phyloP scores from a whole-genome alignment of 2,329 filamentous ascomycete species.

The Balansia obtecta region DNA sequence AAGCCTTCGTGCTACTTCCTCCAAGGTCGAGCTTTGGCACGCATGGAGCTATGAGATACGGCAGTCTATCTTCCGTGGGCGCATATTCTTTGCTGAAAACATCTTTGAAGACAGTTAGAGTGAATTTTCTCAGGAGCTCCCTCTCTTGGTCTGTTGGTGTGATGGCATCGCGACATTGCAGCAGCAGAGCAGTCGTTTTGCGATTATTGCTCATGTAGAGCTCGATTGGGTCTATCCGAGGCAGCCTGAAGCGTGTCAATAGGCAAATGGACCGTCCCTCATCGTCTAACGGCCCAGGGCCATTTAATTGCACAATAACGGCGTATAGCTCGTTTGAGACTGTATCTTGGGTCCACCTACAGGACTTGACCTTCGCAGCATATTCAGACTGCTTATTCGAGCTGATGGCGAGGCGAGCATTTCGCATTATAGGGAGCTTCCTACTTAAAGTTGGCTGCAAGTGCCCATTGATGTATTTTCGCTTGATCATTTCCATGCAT shows the following conservation, averaged over 20 bases:
- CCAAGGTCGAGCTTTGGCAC: not conserved
- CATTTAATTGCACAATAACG: slow-evolving; percentile 46
- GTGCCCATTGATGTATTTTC: slow-evolving; percentile 57
- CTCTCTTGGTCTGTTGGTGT: slow-evolving; percentile 30
- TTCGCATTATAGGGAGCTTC: slow-evolving; percentile 68
- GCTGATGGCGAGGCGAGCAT: slow-evolving; percentile 71
- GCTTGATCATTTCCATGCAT: slow-evolving; percentile 56
- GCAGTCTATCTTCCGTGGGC: slow-evolving; percentile 47
- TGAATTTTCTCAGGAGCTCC: slow-evolving; percentile 55
- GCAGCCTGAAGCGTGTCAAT: slow-evolving; percentile 54
- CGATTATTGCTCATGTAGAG: slow-evolving; percentile 58
- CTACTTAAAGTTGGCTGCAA: slow-evolving; percentile 64
- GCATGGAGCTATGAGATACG: slow-evolving; percentile 70
- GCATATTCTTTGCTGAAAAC: slow-evolving; percentile 84
- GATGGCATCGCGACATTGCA: slow-evolving; percentile 31
- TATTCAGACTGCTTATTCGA: slow-evolving; percentile 66
- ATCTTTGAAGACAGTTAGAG: slow-evolving; percentile 64
- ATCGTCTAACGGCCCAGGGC: slow-evolving; percentile 42
- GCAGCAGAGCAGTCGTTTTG: slow-evolving; percentile 43
- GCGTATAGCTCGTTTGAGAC: slow-evolving; percentile 44
- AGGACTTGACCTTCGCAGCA: slow-evolving; percentile 66
- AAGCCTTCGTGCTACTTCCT: not conserved
- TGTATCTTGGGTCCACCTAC: slow-evolving; percentile 47
- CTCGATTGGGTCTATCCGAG: slow-evolving; percentile 52
- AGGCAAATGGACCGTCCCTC: slow-evolving; percentile 54